A percentile compares a stretch with the other conserved stretches of the same genome.
These are phyloP conservation scores for Fusarium albosuccineum DNA, from an alignment of 2,329 filamentous ascomycete species.

Conservation along the genomic window DNA sequence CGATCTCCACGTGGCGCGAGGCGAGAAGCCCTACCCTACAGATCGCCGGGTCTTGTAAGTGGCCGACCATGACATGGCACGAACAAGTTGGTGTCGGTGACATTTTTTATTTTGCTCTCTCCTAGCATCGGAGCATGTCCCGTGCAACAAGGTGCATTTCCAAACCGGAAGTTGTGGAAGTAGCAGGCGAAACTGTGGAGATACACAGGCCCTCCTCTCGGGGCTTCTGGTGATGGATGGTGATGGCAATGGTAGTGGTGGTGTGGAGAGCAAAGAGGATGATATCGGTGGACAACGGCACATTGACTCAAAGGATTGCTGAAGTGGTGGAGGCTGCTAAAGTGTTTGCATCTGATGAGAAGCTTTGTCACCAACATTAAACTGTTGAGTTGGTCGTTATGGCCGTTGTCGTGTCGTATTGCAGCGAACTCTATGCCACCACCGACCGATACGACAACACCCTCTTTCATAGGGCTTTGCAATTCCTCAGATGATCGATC, in stretches of 20 bases:
- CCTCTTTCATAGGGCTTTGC: background rate
- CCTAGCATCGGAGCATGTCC: background rate
- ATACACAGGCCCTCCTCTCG: background rate
- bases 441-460: background rate
- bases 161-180: constrained; percentile 2
- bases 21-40: constrained; percentile 25
- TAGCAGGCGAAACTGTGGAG: background rate
- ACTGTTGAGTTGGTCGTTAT: background rate
- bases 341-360: constrained; percentile 33
- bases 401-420: constrained; percentile 2
- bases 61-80: background rate
- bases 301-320: constrained; percentile 5
- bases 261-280: constrained; percentile 7
- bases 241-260: constrained; percentile 4
- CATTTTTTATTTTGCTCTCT: constrained; percentile 5
- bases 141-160: background rate
- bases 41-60: too few species aligned
- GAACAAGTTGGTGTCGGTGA: constrained; percentile 13
- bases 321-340: constrained; percentile 18
- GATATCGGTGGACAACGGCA: background rate
- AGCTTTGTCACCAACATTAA: background rate
- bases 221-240: background rate
- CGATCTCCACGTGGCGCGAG: constrained; percentile 41
- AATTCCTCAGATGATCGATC: too few species aligned
- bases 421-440: background rate